These are phyloP conservation scores for Aspergillus vadensis DNA, from an alignment of 2,329 filamentous ascomycete genomes.

Conservation along the genomic window DNA sequence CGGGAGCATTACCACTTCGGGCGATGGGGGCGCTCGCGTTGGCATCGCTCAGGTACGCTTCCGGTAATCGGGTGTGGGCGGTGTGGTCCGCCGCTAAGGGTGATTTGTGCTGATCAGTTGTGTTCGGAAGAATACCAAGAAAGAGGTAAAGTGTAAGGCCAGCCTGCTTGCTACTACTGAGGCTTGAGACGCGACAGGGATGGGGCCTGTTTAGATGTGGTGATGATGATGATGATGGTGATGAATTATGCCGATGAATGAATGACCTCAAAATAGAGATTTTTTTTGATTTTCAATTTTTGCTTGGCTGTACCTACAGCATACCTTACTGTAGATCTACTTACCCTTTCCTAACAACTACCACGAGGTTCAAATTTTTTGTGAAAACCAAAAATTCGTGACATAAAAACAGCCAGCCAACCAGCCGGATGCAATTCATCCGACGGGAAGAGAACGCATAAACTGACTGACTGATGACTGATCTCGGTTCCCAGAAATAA, in stretches of 20 bases:
- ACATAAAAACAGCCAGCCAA: no score
- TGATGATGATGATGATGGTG: no score
- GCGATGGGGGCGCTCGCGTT: not conserved
- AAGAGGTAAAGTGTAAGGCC: not conserved
- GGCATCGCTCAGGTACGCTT: constrained; percentile 6
- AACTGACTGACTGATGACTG: not conserved
- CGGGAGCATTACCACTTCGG: constrained; percentile 16
- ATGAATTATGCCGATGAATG: no score
- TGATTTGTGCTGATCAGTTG: constrained; percentile 9
- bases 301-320: no score
- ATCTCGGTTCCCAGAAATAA: constrained; percentile 3
- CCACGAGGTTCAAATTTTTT: not conserved
- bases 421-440: constrained; percentile 6
- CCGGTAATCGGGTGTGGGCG: constrained; percentile 11
- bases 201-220: not conserved
- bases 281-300: no score
- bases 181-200: not conserved
- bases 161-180: not conserved
- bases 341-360: no score
- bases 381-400: not conserved
- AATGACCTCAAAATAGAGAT: no score
- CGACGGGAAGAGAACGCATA: not conserved
- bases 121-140: constrained; percentile 4
- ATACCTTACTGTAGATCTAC: no score
- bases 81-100: constrained; percentile 9